Evolutionary conservation across 106 monocot species (phyloP).

Genomic region (Gastrodia elata): DNA sequence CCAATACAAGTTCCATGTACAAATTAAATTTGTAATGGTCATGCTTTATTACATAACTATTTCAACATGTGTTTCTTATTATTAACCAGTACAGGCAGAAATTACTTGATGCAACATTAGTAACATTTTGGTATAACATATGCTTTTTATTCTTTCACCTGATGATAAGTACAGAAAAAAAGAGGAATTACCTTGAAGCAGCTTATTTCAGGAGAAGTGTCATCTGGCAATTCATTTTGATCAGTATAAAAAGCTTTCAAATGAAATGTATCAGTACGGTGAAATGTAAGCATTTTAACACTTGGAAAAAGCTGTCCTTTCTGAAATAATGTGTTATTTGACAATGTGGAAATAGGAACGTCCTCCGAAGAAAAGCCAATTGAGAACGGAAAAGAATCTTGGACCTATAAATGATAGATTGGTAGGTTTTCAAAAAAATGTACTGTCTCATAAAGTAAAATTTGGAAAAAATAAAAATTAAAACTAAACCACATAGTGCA

Average conservation of each 20-base stretch:
- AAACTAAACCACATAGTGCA: neutral
- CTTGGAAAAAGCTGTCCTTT: slow-evolving; percentile 74
- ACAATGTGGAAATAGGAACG: slow-evolving; percentile 39
- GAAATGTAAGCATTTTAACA: slow-evolving; percentile 68
- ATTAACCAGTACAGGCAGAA: neutral
- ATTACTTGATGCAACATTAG: neutral
- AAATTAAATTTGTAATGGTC: neutral
- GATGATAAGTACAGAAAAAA: neutral
- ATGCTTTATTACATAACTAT: neutral
- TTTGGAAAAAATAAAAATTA: neutral
- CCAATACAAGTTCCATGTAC: neutral
- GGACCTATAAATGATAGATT: slow-evolving; percentile 43
- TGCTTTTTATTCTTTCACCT: neutral
- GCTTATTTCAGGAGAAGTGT: slow-evolving; percentile 40
- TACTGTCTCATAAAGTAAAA: neutral
- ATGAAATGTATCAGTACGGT: slow-evolving; percentile 35
- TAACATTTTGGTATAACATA: neutral
- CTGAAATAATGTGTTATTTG: slow-evolving; percentile 49
- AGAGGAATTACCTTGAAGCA: slow-evolving; percentile 41
- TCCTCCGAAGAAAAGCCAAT: slow-evolving; percentile 56
- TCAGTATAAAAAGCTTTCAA: slow-evolving; percentile 80
- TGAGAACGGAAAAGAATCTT: slow-evolving; percentile 70
- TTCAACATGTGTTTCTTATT: neutral
- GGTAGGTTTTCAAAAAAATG: neutral
- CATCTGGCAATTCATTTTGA: slow-evolving; percentile 54